Base-by-base conservation (phyloP, 768 basidiomycete genomes). In the Termitomyces sp. region DNA sequence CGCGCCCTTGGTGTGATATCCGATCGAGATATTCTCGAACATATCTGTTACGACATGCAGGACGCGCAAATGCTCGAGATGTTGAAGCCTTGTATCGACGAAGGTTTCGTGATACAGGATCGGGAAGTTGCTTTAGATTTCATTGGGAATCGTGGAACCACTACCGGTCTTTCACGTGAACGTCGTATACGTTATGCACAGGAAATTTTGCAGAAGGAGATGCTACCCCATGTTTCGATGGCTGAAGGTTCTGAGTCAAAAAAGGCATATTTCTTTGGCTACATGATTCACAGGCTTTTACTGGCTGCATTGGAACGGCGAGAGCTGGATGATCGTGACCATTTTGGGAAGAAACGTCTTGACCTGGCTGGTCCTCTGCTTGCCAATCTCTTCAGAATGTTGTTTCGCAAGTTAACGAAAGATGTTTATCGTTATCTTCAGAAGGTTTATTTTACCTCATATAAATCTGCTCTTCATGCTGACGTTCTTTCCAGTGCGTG, bases 251-350 rank as follows among this genome's bases (percentile, higher is more conserved):
- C 93, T 6, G 93, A 96, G 72, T 94, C 92, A 26, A 97, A 97
- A 78, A 99, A 99, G 72, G 97, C 97, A 1, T 98, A 94, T 73
- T 99, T 98, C 82, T 94, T 98, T 62, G 97, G 97, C 10, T 98
- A 98, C 73, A 99, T 99, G 96, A 93, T 98, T 33, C 96, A 98
- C 73, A 88, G 97, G 60, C 80, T 99, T 28, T 76, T 98, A 0
- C 83, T 97, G 20, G 97, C 97, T 24, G 94, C 94, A 13, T 72
- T 99, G 65, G 95, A 98, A 69, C 81, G 97, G 46, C 81, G 97
- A 65, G 97, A 99, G 66, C 78, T 99, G 26, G 97, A 99, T 69
- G 97, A 99, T 74, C 92, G 97, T 76, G 97, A 99, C 75, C 97
- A 99, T 73, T 98, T 98, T 64, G 97, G 97, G 54, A 98, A 98